Evolutionary conservation across 805 yeast species (phyloP), one percentile per base, ranked within the genome.

Genomic region (Cyberlindnera galapagoensis): DNA sequence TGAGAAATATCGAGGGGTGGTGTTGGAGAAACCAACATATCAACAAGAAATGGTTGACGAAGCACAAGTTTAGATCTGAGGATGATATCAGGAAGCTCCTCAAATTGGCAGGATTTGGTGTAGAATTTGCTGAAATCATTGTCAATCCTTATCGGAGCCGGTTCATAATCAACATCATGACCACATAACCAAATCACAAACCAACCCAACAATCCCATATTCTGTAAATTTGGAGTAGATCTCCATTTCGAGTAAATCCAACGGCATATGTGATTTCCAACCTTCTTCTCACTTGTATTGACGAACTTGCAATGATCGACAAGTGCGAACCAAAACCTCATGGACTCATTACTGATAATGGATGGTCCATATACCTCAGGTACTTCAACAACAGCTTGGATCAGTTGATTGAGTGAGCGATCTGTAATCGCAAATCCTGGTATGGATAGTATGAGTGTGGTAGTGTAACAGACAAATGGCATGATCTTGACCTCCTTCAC

Each of bases 361-460:
- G 55, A 47, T 3, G 92, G 90, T 0, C 90, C 90, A 49, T 69
- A 71, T 1, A 76, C 57, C 27, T 73, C 80, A 0, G 82, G 57
- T 6, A 70, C 48, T 22, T 76, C 80, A 28, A 71, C 55, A 2
- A 75, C 32, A 18, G 68, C 69, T 25, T 67, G 69, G 20, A 76
- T 51, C 39, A 70, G 72, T 26, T 62, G 69, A 4, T 58, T 34
- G 7, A 75, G 43, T 0, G 70, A 51, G 7, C 51, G 49, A 33
- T 76, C 81, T 4, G 44, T 30, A 2, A 44, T 27, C 1, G 12
- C 12, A 13, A 40, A 40, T 1, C 29, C 32, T 4, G 40, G 32
- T 9, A 16, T 19, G 2, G 38, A 28, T 5, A 59, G 34, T 10
- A 54, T 34, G 30, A 44, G 34, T 36, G 46, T 14, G 29, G 39